Percentiles rank a stretch among this genome's conserved stretches.
Conservation (phyloP, 2,329 filamentous ascomycete species). For the Ophiocordyceps sinensis region DNA sequence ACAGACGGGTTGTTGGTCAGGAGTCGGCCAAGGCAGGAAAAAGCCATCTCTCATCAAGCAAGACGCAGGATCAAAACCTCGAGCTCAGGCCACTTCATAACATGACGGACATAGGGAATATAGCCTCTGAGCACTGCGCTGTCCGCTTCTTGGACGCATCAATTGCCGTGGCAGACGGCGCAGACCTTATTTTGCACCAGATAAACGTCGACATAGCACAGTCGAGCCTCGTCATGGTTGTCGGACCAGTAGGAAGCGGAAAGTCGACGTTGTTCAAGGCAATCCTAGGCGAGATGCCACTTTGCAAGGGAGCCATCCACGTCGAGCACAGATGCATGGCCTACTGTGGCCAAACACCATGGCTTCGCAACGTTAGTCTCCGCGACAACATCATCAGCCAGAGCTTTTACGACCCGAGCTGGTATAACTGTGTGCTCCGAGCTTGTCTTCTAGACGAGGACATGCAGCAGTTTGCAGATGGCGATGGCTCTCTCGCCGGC, state of each 20-base stretch:
- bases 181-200: constrained; percentile 13
- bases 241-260: constrained; percentile 14
- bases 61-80: background rate
- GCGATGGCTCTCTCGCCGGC: constrained; percentile 18
- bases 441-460: constrained; percentile 14
- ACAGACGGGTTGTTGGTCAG: background rate
- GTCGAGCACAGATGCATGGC: constrained; percentile 6
- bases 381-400: constrained; percentile 17
- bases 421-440: constrained; percentile 13
- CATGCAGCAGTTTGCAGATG: constrained; percentile 12
- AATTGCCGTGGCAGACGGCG: constrained; percentile 19
- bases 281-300: constrained; percentile 14
- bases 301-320: constrained; percentile 6
- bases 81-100: background rate
- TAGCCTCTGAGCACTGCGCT: constrained; percentile 10
- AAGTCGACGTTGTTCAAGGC: constrained; percentile 17
- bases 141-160: constrained; percentile 29
- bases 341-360: constrained; percentile 18
- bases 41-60: background rate
- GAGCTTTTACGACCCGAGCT: constrained; percentile 7
- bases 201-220: constrained; percentile 1
- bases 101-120: background rate
- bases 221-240: too few relatives aligned
- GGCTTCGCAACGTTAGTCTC: constrained; percentile 15
- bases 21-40: too few relatives aligned